Conservation (phyloP, 345 rosid genomes). For the Sonneratia alba region DNA sequence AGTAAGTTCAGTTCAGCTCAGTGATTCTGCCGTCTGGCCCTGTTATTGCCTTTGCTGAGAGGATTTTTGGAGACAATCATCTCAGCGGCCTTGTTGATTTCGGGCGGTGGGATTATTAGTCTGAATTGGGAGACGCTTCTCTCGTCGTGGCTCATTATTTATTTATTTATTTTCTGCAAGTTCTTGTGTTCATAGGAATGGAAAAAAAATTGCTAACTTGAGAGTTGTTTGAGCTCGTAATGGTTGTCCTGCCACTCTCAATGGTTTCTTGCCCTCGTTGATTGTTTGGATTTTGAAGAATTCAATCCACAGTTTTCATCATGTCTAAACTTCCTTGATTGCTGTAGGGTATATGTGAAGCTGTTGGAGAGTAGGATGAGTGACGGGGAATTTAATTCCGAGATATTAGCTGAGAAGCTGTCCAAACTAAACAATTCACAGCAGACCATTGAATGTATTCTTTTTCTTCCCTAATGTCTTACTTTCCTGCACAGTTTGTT, state of each 20-base stretch:
- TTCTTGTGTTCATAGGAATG: background rate
- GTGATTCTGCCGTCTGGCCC: background rate
- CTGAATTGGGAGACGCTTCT: too few relatives aligned
- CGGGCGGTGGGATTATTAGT: too few relatives aligned
- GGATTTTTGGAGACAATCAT: too few relatives aligned
- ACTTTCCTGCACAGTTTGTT: background rate
- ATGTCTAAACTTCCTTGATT: background rate
- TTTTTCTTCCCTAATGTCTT: conserved; percentile 7
- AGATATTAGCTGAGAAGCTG: conserved; percentile 49
- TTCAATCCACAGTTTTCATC: too few relatives aligned
- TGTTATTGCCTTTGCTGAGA: background rate
- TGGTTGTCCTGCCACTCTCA: background rate
- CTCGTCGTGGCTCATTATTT: background rate
- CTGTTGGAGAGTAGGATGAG: conserved; percentile 40
- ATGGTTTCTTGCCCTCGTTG: background rate
- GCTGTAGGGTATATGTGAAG: background rate
- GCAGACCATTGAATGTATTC: conserved; percentile 67
- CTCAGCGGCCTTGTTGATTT: too few relatives aligned
- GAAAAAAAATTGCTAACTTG: background rate
- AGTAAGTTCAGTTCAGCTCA: background rate
- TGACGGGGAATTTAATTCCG: conserved; percentile 43
- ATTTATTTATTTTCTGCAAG: background rate
- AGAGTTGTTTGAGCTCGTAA: background rate
- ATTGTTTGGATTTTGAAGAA: background rate
- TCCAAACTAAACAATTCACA: conserved; percentile 65